Percentiles rank a stretch among this genome's conserved stretches.
Evolutionary conservation across 371 early-diverging fungal genomes (phyloP).

Genomic region (Mucor lusitanicus): DNA sequence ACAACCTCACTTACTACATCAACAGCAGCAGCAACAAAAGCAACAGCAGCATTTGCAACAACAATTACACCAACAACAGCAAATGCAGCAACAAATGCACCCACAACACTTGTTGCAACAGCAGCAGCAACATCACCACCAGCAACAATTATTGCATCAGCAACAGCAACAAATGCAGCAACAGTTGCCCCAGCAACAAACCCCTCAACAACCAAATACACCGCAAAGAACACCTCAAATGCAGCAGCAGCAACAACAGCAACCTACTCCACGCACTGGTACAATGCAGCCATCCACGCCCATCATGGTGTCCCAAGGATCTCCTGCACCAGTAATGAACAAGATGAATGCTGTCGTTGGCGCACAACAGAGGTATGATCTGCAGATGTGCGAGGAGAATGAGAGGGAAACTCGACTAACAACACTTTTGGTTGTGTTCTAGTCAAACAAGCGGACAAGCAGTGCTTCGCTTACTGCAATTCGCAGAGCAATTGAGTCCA

Average conservation of each 20-base stretch:
- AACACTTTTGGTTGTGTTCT: neutral
- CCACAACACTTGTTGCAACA: slow-evolving; percentile 1
- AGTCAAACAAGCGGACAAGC: slow-evolving; percentile 36
- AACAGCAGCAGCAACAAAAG: slow-evolving; percentile 18
- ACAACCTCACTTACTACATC: slow-evolving; percentile 17
- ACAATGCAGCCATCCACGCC: slow-evolving; percentile 27
- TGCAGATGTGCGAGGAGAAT: neutral
- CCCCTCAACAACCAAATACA: slow-evolving; percentile 4
- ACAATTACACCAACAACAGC: slow-evolving; percentile 6
- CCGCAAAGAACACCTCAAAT: slow-evolving; percentile 10
- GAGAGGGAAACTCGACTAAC: neutral
- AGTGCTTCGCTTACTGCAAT: slow-evolving; percentile 44
- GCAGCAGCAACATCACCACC: slow-evolving; percentile 10
- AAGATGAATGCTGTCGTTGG: neutral
- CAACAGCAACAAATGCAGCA: slow-evolving; percentile 7
- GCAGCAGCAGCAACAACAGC: slow-evolving; percentile 1
- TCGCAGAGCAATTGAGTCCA: slow-evolving; percentile 45
- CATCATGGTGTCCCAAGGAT: slow-evolving; percentile 26
- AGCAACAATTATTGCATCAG: slow-evolving; percentile 12
- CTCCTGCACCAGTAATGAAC: slow-evolving; percentile 19
- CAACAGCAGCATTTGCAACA: slow-evolving; percentile 3
- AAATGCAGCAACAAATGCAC: slow-evolving; percentile 7
- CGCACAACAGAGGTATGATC: slow-evolving; percentile 14
- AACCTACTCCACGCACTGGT: neutral
- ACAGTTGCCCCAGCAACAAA: neutral